Percentiles rank a stretch among this genome's conserved stretches.
Evolutionary conservation across 345 rosid genomes (phyloP).

Genomic region (Eucalyptus regnans): DNA sequence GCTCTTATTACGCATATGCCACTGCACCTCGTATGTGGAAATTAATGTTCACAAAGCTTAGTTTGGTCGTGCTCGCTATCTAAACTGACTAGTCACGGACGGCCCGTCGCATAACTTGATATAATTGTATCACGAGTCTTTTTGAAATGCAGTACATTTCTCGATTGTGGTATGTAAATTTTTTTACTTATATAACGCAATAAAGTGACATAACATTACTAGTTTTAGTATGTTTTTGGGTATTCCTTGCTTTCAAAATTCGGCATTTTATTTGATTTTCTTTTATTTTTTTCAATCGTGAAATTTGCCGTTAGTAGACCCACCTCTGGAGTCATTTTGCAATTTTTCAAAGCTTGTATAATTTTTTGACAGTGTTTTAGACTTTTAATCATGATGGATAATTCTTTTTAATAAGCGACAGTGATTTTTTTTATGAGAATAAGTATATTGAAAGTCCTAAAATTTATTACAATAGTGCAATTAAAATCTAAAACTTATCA

Average conservation of each 20-base stretch:
- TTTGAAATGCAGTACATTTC: rapidly evolving
- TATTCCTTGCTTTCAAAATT: neutral
- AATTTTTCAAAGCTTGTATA: neutral
- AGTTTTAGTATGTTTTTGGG: rapidly evolving
- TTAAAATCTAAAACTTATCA: too few relatives aligned
- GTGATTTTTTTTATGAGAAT: rapidly evolving
- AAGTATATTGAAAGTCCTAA: rapidly evolving
- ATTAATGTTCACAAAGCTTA: neutral
- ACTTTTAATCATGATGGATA: rapidly evolving
- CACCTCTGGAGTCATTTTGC: rapidly evolving
- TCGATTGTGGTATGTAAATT: rapidly evolving
- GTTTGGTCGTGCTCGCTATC: rapidly evolving
- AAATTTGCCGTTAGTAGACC: rapidly evolving
- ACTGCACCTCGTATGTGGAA: neutral
- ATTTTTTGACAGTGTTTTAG: rapidly evolving
- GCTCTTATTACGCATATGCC: neutral
- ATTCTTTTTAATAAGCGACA: rapidly evolving
- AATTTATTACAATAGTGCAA: rapidly evolving
- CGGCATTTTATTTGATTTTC: too few relatives aligned
- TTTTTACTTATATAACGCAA: rapidly evolving
- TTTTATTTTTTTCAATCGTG: rapidly evolving
- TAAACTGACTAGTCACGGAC: neutral
- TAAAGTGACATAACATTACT: rapidly evolving
- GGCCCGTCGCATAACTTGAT: neutral
- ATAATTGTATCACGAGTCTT: neutral